Evolutionary conservation across 148 eudicot genomes (phyloP), one percentile per base, ranked within the genome.

Genomic region (Mesembryanthemum crystallinum): DNA sequence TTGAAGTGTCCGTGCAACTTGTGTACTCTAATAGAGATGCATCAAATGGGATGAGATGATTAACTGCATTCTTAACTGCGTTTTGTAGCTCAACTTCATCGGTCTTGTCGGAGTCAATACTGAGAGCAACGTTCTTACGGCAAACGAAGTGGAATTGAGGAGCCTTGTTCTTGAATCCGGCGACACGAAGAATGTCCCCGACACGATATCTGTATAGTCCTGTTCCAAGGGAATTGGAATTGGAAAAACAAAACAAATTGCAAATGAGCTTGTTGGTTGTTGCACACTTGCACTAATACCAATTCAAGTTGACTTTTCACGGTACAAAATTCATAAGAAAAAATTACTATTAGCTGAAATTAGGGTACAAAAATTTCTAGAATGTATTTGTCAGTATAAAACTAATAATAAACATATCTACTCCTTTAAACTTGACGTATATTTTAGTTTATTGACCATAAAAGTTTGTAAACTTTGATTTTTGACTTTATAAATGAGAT

Each of bases 81-180:
- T 79, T 78, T 37, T 89, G 91, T 8, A 91, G 93, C 87, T 91
- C 97, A 3, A 83, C 91, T 62, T 91, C 97, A 28, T 85, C 91
- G 1, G 97, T 91, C 78, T 91, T 91, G 85, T 91, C 96, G 1
- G 96, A 80, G 45, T 91, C 96, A 24, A 91, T 91, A 86, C 93
- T 91, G 11, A 91, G 78, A 0, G 84, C 87, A 21, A 91, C 96
- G 75, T 89, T 91, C 30, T 91, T 89, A 1, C 96, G 72, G 76
- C 96, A 87, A 10, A 91, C 77, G 79, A 91, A 89, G 74, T 82
- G 86, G 89, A 91, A 89, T 73, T 91, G 93, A 0, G 96, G 96
- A 0, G 96, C 93, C 72, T 81, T 87, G 86, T 91, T 89, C 82
- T 89, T 89, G 85, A 91, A 91, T 10, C 93, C 96, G 0, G 92